These are phyloP conservation scores for Neurospora sp. DNA, from an alignment of 2,329 filamentous ascomycete genomes.

Conservation along the genomic window DNA sequence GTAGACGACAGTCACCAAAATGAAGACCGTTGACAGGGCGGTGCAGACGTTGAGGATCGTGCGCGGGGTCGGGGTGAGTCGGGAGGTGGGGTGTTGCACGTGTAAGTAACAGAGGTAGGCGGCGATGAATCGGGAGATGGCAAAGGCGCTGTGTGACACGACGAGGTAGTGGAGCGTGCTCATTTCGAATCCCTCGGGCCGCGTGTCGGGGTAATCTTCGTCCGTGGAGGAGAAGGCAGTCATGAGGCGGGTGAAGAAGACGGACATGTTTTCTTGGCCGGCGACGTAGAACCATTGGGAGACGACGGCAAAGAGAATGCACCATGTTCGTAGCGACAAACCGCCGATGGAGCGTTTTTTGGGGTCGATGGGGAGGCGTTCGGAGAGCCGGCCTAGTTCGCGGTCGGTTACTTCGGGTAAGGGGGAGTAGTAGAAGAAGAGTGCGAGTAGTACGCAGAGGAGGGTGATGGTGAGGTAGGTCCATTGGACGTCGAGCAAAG, in stretches of 20 bases:
- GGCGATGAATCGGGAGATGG: conserved; percentile 61
- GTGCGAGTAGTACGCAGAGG: conserved; percentile 59
- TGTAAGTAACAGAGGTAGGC: conserved; percentile 52
- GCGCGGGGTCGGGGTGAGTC: conserved; percentile 51
- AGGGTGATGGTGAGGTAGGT: conserved; percentile 73
- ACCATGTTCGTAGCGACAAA: conserved; percentile 43
- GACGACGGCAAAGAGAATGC: conserved; percentile 59
- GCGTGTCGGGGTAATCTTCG: conserved; percentile 14
- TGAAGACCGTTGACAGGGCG: conserved; percentile 47
- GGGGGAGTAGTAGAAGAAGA: conserved; percentile 60
- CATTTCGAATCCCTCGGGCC: conserved; percentile 37
- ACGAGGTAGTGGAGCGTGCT: conserved; percentile 57
- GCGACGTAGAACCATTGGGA: conserved; percentile 75
- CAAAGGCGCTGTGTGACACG: conserved; percentile 63
- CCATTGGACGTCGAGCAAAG: conserved; percentile 70
- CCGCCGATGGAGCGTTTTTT: conserved; percentile 38
- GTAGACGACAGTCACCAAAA: conserved; percentile 34
- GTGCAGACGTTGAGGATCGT: conserved; percentile 59
- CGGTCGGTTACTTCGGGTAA: conserved; percentile 49
- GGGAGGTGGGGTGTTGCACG: conserved; percentile 29
- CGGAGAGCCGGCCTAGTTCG: conserved; percentile 40
- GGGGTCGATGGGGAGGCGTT: conserved; percentile 38
- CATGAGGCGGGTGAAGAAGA: conserved; percentile 48
- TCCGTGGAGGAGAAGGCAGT: conserved; percentile 25
- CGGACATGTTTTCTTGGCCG: conserved; percentile 56